phyloP scores from a whole-genome alignment of 495 filamentous ascomycete genomes.

The Halenospora varia region DNA sequence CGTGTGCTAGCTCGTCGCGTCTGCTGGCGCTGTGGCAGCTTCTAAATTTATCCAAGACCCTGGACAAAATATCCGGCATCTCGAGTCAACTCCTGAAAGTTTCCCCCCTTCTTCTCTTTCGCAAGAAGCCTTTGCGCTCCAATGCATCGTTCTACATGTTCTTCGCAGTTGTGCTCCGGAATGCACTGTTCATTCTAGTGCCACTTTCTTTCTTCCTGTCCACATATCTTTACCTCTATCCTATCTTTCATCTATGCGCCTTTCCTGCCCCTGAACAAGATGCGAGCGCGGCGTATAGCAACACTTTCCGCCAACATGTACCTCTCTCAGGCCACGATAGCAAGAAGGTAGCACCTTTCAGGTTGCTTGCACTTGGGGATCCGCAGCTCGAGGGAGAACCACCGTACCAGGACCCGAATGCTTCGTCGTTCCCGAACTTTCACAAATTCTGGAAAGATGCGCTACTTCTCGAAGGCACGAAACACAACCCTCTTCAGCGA shows the following conservation, averaged over 20 bases:
- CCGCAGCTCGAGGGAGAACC: constrained; percentile 95
- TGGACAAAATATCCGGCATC: no score
- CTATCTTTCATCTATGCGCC: constrained; percentile 70
- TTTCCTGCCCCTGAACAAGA: constrained; percentile 59
- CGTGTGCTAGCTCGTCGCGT: no score
- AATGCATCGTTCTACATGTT: constrained; percentile 39
- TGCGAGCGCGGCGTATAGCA: constrained; percentile 33
- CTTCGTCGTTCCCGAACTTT: constrained; percentile 56
- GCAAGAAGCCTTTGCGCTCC: no score
- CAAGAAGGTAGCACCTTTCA: constrained; percentile 66
- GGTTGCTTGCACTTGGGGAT: constrained; percentile 86
- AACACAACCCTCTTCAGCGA: constrained; percentile 26
- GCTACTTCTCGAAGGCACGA: constrained; percentile 34
- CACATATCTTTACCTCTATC: constrained; percentile 84
- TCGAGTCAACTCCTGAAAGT: no score
- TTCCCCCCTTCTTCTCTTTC: no score
- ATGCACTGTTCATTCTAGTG: constrained; percentile 59
- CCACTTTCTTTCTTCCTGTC: constrained; percentile 67
- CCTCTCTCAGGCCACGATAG: constrained; percentile 14
- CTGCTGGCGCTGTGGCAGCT: no score
- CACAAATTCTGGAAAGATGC: constrained; percentile 47
- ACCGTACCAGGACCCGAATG: constrained; percentile 60
- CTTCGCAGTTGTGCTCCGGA: constrained; percentile 54
- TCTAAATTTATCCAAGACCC: no score
- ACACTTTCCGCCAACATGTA: constrained; percentile 32